These are phyloP conservation scores for Plectosphaerella plurivora DNA, from an alignment of 2,329 filamentous ascomycete genomes.

Conservation along the genomic window DNA sequence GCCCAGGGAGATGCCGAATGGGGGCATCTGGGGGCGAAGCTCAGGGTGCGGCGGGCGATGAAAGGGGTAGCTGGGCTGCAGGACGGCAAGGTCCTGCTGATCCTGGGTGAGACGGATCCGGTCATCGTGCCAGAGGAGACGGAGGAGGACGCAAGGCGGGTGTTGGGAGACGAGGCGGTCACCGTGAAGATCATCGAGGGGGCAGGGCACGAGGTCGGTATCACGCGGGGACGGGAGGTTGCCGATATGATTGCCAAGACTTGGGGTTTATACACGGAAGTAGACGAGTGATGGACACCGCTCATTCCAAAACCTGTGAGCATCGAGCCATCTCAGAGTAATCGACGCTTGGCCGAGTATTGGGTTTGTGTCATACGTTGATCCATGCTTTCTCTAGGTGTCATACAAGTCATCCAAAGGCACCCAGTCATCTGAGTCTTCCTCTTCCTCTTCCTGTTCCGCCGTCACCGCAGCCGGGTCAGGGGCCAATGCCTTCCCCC, in stretches of 20 bases:
- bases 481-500: neutral
- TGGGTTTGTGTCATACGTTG: too few species aligned
- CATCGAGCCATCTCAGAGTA: too few species aligned
- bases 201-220: constrained; percentile 67
- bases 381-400: too few species aligned
- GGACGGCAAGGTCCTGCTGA: constrained; percentile 53
- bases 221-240: constrained; percentile 55
- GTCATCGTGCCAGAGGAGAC: constrained; percentile 64
- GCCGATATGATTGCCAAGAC: constrained; percentile 26
- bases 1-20: constrained; percentile 57
- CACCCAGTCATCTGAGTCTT: too few species aligned
- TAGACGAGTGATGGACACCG: too few species aligned
- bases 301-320: too few species aligned
- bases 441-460: neutral
- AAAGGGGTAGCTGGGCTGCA: constrained; percentile 28
- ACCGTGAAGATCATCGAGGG: constrained; percentile 48
- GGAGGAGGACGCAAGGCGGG: constrained; percentile 52
- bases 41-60: constrained; percentile 37
- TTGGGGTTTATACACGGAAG: neutral
- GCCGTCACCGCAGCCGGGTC: neutral
- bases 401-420: too few species aligned
- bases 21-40: constrained; percentile 46
- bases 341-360: too few species aligned
- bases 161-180: constrained; percentile 53
- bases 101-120: constrained; percentile 62